Percentiles rank a stretch among this genome's conserved stretches.
phyloP scores from a whole-genome alignment of 495 filamentous ascomycete genomes.

The Aspergillus nanangensis region DNA sequence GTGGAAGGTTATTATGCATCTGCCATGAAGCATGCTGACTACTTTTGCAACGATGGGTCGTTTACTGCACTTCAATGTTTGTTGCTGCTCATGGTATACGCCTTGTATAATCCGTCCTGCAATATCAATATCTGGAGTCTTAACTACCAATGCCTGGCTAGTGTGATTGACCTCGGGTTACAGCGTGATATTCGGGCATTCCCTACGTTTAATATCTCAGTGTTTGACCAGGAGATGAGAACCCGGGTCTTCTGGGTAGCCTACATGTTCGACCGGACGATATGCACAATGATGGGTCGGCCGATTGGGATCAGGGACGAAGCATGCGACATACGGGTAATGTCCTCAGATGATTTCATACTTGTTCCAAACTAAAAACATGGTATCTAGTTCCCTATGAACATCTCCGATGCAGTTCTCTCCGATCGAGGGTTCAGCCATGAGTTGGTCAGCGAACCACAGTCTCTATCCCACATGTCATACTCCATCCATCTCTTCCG shows the following conservation, averaged over 20 bases:
- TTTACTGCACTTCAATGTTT: conserved; percentile 37
- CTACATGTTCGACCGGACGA: conserved; percentile 40
- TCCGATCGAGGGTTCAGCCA: too few species aligned
- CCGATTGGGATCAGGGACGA: conserved; percentile 47
- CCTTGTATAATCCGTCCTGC: conserved; percentile 40
- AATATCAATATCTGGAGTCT: conserved; percentile 45
- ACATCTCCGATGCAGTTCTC: conserved; percentile 34
- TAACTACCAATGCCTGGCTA: conserved; percentile 45
- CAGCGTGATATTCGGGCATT: conserved; percentile 38
- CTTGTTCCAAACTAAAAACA: neutral
- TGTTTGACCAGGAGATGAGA: conserved; percentile 43
- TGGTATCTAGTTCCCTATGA: conserved; percentile 21
- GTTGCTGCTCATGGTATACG: conserved; percentile 42
- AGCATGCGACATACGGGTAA: conserved; percentile 43
- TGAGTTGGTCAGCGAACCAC: conserved; percentile 12
- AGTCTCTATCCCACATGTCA: conserved; percentile 31
- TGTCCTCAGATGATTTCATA: conserved; percentile 4
- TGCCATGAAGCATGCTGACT: conserved; percentile 35
- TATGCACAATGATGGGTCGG: conserved; percentile 46
- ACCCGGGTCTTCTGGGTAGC: conserved; percentile 46
- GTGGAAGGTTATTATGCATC: conserved; percentile 42
- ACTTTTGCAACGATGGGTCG: conserved; percentile 32
- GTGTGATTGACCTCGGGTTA: conserved; percentile 40
- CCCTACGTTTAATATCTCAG: conserved; percentile 26
- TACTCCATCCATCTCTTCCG: conserved; percentile 40